Percentiles rank a stretch among this genome's conserved stretches.
Evolutionary conservation across 805 yeast genomes (phyloP).

Genomic region (Cyberlindnera mississippiensis): DNA sequence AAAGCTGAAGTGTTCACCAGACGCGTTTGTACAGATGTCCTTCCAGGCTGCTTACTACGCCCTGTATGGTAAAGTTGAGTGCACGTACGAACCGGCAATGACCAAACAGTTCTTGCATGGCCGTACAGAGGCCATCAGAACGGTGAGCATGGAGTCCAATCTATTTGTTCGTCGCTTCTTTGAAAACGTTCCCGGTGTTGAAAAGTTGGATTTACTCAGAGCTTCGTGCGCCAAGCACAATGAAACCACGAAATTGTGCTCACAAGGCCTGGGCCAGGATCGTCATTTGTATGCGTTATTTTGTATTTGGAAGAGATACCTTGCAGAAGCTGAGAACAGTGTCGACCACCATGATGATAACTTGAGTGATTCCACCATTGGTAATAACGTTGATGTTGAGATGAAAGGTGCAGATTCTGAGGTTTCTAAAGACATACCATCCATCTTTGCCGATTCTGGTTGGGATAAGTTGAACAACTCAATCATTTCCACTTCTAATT

Average conservation of each 20-base stretch:
- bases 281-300: constrained; percentile 85
- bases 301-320: constrained; percentile 78
- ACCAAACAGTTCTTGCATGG: constrained; percentile 85
- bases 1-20: constrained; percentile 84
- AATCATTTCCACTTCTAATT: constrained; percentile 77
- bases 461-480: constrained; percentile 85
- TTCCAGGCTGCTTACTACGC: constrained; percentile 93
- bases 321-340: constrained; percentile 24
- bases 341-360: constrained; percentile 29
- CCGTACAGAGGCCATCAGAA: constrained; percentile 86
- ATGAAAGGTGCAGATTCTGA: not conserved
- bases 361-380: constrained; percentile 21
- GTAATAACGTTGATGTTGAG: constrained; percentile 11
- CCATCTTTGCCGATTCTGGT: constrained; percentile 77
- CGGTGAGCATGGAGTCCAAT: constrained; percentile 78
- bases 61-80: constrained; percentile 86
- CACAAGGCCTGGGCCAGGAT: constrained; percentile 85
- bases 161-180: constrained; percentile 81
- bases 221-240: constrained; percentile 72
- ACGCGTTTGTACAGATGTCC: constrained; percentile 91
- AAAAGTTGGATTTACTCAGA: constrained; percentile 52
- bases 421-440: constrained; percentile 47
- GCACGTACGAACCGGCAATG: constrained; percentile 96
- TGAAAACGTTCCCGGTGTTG: constrained; percentile 56
- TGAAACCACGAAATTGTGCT: constrained; percentile 60